Conservation (phyloP, 2,329 filamentous ascomycete genomes). For the Fusarium buxicola region DNA sequence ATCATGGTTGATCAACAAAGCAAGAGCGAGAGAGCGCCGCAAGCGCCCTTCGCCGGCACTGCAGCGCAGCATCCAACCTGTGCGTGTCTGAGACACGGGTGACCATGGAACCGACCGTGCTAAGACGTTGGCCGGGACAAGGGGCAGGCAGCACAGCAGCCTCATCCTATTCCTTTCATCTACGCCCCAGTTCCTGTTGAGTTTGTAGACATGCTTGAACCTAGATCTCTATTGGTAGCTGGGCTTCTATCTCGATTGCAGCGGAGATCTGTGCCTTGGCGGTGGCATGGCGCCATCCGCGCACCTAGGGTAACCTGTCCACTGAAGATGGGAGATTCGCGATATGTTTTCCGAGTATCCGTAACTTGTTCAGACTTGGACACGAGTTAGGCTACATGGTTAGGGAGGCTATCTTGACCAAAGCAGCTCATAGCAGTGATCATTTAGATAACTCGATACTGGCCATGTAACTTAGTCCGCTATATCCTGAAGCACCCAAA, state of each 20-base stretch:
- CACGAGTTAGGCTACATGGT: too few species aligned
- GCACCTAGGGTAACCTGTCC: too few species aligned
- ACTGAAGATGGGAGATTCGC: too few species aligned
- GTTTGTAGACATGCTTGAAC: too few species aligned
- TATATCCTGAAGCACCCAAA: too few species aligned
- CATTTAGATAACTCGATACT: too few species aligned
- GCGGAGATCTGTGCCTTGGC: not conserved
- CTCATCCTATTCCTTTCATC: not conserved
- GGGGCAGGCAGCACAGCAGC: not conserved
- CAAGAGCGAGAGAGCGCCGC: not conserved
- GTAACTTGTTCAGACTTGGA: too few species aligned
- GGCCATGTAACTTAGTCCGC: too few species aligned
- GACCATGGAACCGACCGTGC: not conserved
- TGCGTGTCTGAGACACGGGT: not conserved
- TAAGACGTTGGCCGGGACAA: not conserved
- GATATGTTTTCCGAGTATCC: too few species aligned
- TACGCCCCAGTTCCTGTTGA: not conserved
- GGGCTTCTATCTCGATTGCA: not conserved
- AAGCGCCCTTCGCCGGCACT: not conserved
- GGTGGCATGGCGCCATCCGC: too few species aligned
- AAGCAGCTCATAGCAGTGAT: too few species aligned
- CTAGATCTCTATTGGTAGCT: not conserved
- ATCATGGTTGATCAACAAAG: not conserved
- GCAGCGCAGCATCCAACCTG: not conserved
- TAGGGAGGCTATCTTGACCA: too few species aligned